Conservation (phyloP, 1,284 basidiomycete species). For the Cutaneotrichosporon sp. region DNA sequence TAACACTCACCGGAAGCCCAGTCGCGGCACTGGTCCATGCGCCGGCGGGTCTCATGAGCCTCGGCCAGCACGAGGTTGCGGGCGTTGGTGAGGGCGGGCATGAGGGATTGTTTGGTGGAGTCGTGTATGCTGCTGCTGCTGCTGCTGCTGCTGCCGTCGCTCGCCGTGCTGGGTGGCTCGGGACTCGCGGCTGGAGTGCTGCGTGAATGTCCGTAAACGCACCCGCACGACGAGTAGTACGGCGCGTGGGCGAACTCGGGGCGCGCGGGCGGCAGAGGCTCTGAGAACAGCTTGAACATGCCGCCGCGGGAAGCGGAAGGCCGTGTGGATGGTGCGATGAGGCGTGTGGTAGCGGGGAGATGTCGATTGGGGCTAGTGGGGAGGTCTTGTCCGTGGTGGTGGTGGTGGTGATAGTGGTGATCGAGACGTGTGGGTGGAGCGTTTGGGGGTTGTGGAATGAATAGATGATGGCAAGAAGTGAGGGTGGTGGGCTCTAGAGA, state of each 20-base stretch:
- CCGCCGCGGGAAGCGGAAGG: neutral
- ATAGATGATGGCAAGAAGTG: too few relatives aligned
- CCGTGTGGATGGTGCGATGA: neutral
- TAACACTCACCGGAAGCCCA: conserved; percentile 12
- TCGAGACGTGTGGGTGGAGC: too few relatives aligned
- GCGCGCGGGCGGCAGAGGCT: conserved; percentile 1
- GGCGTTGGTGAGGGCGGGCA: too few relatives aligned
- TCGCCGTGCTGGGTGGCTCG: too few relatives aligned
- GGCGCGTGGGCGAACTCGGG: conserved; percentile 1
- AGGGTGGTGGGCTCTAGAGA: too few relatives aligned
- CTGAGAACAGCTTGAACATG: neutral
- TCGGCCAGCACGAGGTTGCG: neutral
- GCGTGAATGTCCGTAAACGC: neutral
- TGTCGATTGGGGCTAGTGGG: neutral
- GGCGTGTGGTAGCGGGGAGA: neutral
- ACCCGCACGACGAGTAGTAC: neutral
- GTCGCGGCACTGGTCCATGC: conserved; percentile 11
- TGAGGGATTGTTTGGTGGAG: too few relatives aligned
- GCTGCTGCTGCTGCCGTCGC: too few relatives aligned
- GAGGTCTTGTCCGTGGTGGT: neutral
- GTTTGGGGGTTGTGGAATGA: too few relatives aligned
- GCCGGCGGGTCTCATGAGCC: neutral
- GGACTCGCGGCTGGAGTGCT: too few relatives aligned
- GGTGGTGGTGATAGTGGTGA: neutral
- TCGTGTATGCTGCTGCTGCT: too few relatives aligned